Base-by-base conservation (phyloP, 352 stramenopile genomes). In the Phytophthora sansomeana region DNA sequence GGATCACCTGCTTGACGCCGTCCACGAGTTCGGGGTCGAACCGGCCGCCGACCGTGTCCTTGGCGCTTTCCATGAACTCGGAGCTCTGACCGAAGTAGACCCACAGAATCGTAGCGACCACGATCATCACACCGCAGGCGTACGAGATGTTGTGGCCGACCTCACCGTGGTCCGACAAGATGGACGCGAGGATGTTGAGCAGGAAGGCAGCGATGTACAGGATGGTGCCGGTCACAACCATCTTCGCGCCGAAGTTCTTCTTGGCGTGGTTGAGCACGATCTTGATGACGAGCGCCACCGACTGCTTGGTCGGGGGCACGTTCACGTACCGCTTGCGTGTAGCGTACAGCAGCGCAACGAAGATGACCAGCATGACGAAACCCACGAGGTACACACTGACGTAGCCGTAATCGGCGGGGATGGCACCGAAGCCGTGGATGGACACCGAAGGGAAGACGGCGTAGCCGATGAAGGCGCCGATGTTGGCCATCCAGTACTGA, bases 401-500 rank as follows among this genome's bases (percentile, higher is more conserved):
- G 85, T 66, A 66, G 26, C 58, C 58, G 29, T 66, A 66, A 19
- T 66, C 58, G 19, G 58, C 58, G 0, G 58, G 71, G 43, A 93
- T 93, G 5, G 78, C 60, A 6, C 70, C 74, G 9, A 81, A 78
- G 11, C 87, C 87, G 58, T 96, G 80, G 48, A 94, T 73, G 24
- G 73, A 93, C 30, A 96, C 68, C 42, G 81, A 84, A 16, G 84
- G 82, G 44, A 96, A 80, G 28, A 92, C 80, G 5, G 70, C 88
- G 69, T 93, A 96, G 36, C 78, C 85, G 56, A 96, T 82, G 26
- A 77, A 62, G 4, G 85, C 75, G 24, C 87, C 87, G 49, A 92
- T 75, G 69, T 96, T 96, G 63, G 92, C 82, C 33, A 67, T 70
- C 67, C 77, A 92, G 75, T 96, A 96, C 69, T 93, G 92, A 56